Conservation (phyloP, 306 rosid genomes). For the Inga laurina region DNA sequence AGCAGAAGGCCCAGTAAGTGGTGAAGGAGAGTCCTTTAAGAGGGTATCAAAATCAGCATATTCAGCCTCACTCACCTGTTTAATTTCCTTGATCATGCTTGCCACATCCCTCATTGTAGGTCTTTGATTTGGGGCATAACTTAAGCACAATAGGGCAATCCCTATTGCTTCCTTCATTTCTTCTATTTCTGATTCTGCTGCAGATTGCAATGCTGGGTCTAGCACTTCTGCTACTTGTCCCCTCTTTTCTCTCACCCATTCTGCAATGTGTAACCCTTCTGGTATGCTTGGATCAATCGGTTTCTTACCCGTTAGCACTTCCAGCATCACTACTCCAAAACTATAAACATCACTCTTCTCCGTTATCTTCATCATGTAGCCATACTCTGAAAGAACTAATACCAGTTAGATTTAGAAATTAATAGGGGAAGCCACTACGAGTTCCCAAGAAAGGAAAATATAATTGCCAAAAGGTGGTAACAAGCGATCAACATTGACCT, state of each 20-base stretch:
- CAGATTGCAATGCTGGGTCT: slow-evolving; percentile 41
- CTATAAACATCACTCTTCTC: slow-evolving; percentile 70
- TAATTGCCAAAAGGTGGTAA: too few species aligned
- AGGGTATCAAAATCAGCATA: slow-evolving; percentile 56
- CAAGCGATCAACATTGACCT: too few species aligned
- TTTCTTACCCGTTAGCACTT: slow-evolving; percentile 66
- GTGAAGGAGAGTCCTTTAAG: slow-evolving; percentile 44
- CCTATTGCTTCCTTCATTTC: slow-evolving; percentile 64
- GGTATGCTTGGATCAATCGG: slow-evolving; percentile 70
- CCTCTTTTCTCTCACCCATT: slow-evolving; percentile 57
- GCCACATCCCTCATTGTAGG: slow-evolving; percentile 70
- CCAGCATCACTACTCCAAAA: slow-evolving; percentile 59
- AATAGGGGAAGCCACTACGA: too few species aligned
- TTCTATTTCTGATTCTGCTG: slow-evolving; percentile 52
- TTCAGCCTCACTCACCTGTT: slow-evolving; percentile 54
- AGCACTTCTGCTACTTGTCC: slow-evolving; percentile 54
- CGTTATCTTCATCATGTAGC: slow-evolving; percentile 65
- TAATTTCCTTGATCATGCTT: slow-evolving; percentile 63
- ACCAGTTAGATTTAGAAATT: background rate
- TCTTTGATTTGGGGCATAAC: slow-evolving; percentile 52
- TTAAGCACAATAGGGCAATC: slow-evolving; percentile 59
- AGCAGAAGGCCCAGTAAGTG: slow-evolving; percentile 26
- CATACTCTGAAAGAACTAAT: slow-evolving; percentile 42
- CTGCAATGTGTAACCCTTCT: slow-evolving; percentile 56
- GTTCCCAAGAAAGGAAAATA: too few species aligned